Percentiles rank a stretch among this genome's conserved stretches.
phyloP scores from a whole-genome alignment of 1,284 basidiomycete genomes.

The Ceratobasidium papillatum region DNA sequence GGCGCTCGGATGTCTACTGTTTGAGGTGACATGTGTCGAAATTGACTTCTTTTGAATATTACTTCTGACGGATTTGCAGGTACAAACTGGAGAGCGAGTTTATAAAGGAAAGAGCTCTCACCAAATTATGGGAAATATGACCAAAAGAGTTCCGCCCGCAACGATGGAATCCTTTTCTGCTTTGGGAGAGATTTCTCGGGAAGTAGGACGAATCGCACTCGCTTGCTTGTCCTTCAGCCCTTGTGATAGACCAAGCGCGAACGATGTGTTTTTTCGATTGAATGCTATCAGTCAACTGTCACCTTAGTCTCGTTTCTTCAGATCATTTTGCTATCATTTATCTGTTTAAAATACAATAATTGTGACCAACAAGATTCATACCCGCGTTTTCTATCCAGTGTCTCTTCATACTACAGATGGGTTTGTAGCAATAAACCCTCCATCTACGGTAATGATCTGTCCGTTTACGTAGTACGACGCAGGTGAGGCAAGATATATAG shows the following conservation, averaged over 20 bases:
- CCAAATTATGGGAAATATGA: not conserved
- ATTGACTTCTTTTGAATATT: not conserved
- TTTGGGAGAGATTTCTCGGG: not conserved
- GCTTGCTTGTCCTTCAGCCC: not conserved
- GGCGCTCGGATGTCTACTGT: not conserved
- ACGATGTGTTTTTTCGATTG: not conserved
- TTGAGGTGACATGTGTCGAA: not conserved
- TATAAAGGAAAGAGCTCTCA: not conserved
- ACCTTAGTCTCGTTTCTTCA: too few relatives aligned
- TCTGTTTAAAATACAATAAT: too few relatives aligned
- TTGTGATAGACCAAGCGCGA: not conserved
- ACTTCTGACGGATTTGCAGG: not conserved
- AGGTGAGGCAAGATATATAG: conserved; percentile 72
- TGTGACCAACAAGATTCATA: too few relatives aligned
- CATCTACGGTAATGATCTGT: conserved; percentile 76
- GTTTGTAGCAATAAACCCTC: conserved; percentile 76
- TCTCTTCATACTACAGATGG: conserved; percentile 52
- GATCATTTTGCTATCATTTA: too few relatives aligned
- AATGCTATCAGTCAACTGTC: not conserved
- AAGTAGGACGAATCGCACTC: not conserved
- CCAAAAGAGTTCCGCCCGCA: not conserved
- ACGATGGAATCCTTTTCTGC: not conserved
- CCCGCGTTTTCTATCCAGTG: not conserved
- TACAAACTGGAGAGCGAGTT: not conserved
- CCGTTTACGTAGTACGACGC: conserved; percentile 78